A percentile compares a stretch with the other conserved stretches of the same genome.
These are phyloP conservation scores for Malus hybrid DNA, from an alignment of 331 rosid genomes.

Conservation along the genomic window DNA sequence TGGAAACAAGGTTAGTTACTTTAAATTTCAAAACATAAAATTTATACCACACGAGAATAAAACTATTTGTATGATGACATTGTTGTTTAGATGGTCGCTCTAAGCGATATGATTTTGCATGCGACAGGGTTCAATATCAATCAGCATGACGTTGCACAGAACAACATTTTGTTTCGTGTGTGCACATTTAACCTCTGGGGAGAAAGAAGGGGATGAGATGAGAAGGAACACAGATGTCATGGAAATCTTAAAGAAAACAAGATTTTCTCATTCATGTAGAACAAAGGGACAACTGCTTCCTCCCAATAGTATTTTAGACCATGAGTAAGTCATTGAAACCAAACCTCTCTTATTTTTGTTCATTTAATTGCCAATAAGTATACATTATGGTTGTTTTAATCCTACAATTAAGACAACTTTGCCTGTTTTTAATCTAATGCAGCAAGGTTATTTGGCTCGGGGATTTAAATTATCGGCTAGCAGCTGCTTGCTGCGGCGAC, in stretches of 20 bases:
- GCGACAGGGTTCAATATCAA: conserved; percentile 75
- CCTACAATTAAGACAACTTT: not conserved
- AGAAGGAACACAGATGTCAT: conserved; percentile 67
- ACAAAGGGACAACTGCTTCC: conserved; percentile 12
- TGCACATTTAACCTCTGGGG: conserved; percentile 90
- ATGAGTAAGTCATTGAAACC: conserved; percentile 45
- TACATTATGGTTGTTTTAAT: not conserved
- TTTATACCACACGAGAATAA: too few relatives aligned
- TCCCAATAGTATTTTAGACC: conserved; percentile 62
- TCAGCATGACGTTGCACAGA: conserved; percentile 65
- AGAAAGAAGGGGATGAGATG: conserved; percentile 73
- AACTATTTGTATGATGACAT: not conserved
- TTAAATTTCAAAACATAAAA: too few relatives aligned
- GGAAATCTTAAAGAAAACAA: conserved; percentile 73
- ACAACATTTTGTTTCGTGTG: conserved; percentile 82
- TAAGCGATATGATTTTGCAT: not conserved
- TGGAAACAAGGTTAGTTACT: conserved; percentile 68
- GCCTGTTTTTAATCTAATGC: not conserved
- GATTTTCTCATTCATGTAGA: conserved; percentile 39
- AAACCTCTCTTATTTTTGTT: not conserved
- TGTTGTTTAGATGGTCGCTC: not conserved
- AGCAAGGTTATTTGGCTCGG: conserved; percentile 94
- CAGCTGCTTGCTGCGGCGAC: conserved; percentile 41
- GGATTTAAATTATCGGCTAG: conserved; percentile 85
- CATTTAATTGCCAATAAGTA: not conserved